Percentiles rank a stretch among this genome's conserved stretches.
phyloP scores from a whole-genome alignment of 371 early-diverging fungal species.

The Actinomortierella ambigua region DNA sequence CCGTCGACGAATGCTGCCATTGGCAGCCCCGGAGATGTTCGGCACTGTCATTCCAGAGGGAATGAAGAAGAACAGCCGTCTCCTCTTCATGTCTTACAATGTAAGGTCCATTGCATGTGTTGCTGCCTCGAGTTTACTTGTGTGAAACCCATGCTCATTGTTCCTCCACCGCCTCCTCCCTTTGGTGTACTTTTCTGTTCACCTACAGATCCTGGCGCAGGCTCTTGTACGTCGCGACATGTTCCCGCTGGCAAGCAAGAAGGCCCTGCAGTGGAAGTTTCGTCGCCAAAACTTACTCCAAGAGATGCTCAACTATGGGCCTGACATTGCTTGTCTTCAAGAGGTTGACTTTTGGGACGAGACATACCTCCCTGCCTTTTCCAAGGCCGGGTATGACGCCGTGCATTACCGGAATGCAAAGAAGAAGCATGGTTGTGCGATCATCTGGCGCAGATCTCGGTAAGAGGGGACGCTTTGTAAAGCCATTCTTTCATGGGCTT shows the following conservation, averaged over 20 bases:
- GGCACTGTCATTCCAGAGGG: too few species aligned
- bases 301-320: slow-evolving; percentile 53
- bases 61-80: slow-evolving; percentile 34
- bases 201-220: slow-evolving; percentile 55
- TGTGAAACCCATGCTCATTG: neutral
- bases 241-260: slow-evolving; percentile 57
- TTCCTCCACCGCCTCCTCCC: neutral
- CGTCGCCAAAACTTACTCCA: slow-evolving; percentile 45
- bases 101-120: slow-evolving; percentile 8
- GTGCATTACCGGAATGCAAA: slow-evolving; percentile 28
- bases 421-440: slow-evolving; percentile 47
- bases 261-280: slow-evolving; percentile 44
- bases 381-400: slow-evolving; percentile 44
- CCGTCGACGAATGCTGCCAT: too few species aligned
- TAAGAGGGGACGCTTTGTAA: slow-evolving; percentile 5
- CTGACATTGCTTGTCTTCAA: slow-evolving; percentile 62
- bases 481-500: neutral
- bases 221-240: slow-evolving; percentile 56
- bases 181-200: neutral
- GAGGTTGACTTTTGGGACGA: slow-evolving; percentile 50
- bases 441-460: slow-evolving; percentile 38
- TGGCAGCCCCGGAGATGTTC: too few species aligned
- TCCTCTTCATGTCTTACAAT: slow-evolving; percentile 47
- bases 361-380: slow-evolving; percentile 29
- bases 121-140: neutral